Evolutionary conservation across 768 basidiomycete genomes (phyloP).

Genomic region (Tricholomella constricta): DNA sequence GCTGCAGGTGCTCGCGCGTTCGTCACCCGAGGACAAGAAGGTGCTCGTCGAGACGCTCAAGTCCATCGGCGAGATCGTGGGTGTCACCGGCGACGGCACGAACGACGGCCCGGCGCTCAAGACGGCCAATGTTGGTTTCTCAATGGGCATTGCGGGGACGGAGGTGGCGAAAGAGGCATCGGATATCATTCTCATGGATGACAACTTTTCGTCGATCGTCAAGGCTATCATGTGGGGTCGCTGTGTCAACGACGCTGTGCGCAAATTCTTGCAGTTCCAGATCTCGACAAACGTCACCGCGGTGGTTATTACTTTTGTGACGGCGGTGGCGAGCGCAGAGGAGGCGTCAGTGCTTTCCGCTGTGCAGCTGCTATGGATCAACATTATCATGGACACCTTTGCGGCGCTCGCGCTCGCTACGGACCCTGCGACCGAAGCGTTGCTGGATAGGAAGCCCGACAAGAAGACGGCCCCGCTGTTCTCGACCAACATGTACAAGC

Average conservation of each 20-base stretch:
- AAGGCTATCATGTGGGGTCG: constrained; percentile 99
- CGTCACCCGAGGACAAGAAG: constrained; percentile 97
- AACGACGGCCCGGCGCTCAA: constrained; percentile 98
- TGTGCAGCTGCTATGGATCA: constrained; percentile 97
- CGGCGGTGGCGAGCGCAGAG: constrained; percentile 75
- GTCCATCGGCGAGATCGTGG: constrained; percentile 84
- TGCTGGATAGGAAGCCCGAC: constrained; percentile 91
- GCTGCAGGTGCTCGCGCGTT: constrained; percentile 94
- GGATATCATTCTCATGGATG: constrained; percentile 98
- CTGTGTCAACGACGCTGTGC: constrained; percentile 96
- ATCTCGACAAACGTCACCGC: constrained; percentile 94
- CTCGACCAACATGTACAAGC: constrained; percentile 94
- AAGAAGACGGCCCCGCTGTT: constrained; percentile 88
- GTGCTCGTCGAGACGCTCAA: constrained; percentile 88
- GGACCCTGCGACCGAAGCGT: constrained; percentile 81
- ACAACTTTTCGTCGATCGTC: constrained; percentile 95
- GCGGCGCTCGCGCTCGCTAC: constrained; percentile 97
- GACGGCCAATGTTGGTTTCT: constrained; percentile 95
- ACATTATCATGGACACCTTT: constrained; percentile 99
- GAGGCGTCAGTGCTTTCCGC: constrained; percentile 91
- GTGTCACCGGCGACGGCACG: constrained; percentile 97
- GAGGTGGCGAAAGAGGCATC: constrained; percentile 99
- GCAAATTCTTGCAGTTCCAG: constrained; percentile 97
- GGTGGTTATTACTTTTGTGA: constrained; percentile 89
- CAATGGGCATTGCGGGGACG: constrained; percentile 95